Base-by-base conservation (phyloP, 768 basidiomycete genomes). In the Calocybe gangraenosa region DNA sequence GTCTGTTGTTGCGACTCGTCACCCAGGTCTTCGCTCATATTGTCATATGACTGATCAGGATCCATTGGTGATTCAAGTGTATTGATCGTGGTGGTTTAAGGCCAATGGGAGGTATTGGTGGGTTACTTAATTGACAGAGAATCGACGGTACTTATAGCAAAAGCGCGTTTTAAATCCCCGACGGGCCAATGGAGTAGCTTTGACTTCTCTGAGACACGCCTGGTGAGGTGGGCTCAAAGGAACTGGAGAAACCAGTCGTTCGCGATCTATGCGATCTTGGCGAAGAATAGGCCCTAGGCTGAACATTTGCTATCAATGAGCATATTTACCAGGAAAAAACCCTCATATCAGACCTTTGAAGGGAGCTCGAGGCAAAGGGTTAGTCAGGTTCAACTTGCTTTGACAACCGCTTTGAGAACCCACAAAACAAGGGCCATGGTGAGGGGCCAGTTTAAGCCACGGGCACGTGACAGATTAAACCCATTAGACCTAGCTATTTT, bases 1-100 rank as follows among this genome's bases (percentile, higher is more conserved):
- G 72, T 74, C 53, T 69, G 69, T 19, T 65, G 59, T 41, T 69
- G 66, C 11, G 55, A 50, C 31, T 59, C 58, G 8, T 65, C 65
- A 36, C 63, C 61, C 28, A 57, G 55, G 18, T 68, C 63, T 32
- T 61, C 54, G 18, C 37, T 49, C 34, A 48, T 42, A 10, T 44
- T 41, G 13, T 53, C 52, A n/a, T n/a, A n/a, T n/a, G n/a, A n/a
- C 38, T 40, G 41, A n/a, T 33, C 42, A 34, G 49, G 40, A 23
- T 58, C 49, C 57, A 58, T 58, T n/a, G 21, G 38, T 37, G 43
- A 49, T 22, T 34, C 14, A 13, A 11, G 17, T 21, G 31, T 41
- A 15, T 10, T 34, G 6, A 11, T n/a, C 37, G 20, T n/a, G n/a
- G n/a, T n/a, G 31, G 39, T 18, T 25, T 37, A 6, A 18, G 33